Evolutionary conservation across 2,329 filamentous ascomycete genomes (phyloP), one percentile per base, ranked within the genome.

Genomic region (Diaporthe vexans): DNA sequence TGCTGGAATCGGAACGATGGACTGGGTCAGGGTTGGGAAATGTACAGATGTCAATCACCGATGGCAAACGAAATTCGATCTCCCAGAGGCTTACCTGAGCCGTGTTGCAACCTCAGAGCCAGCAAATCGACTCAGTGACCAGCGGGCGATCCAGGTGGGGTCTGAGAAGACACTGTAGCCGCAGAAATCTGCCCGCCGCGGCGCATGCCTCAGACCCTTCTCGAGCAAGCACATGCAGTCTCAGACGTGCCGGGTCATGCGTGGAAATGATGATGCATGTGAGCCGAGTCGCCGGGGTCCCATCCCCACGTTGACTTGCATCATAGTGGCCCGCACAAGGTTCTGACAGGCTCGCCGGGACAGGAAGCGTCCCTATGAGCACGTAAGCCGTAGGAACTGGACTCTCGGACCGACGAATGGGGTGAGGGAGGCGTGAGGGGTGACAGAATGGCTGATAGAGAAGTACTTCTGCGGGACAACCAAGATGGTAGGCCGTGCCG

Each of bases 221-320:
- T 35, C 29, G 40, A 59, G 61, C 59, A 63, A 73, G 40, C 52
- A 63, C 72, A 73, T 68, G 57, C n/a, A 29, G 43, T 46, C 48
- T 73, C 67, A 65, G 46, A 40, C 51, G 40, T 71, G 67, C 72
- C 65, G 67, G 70, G 74, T 48, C 51, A 74, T 59, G 58, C 59
- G 67, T 71, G 59, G 51, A 21, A 48, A 69, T 54, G 52, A 29
- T 63, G 46, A 72, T 72, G 57, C 37, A 37, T 48, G 69, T 26
- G 37, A 72, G 69, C 56, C 57, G 57, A 40, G 65, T 57, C 67
- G 67, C 51, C 58, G 67, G 74, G 46, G 57, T 65, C 58, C 52
- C 52, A 33, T 35, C 74, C 74, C 74, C 74, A 75, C 74, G 72
- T 72, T 74, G 58, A 67, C 59, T 65, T 74, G 74, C 72, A 74